Evolutionary conservation across 345 rosid genomes (phyloP).

Genomic region (Hibiscus syriacus): DNA sequence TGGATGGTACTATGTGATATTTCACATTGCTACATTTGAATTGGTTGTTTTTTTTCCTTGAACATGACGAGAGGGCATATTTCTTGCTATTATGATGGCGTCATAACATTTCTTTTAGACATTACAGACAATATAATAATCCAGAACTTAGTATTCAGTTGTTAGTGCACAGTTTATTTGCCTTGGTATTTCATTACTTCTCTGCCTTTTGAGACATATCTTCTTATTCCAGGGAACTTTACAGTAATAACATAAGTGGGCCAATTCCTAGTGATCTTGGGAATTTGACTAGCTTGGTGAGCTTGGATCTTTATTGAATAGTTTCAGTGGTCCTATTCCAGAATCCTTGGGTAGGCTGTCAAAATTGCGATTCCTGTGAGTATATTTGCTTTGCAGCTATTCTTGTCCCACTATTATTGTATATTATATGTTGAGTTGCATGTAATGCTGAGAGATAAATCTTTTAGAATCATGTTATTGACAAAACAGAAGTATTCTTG

Average conservation of each 20-base stretch:
- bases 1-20: not conserved
- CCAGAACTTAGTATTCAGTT: not conserved
- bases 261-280: slow-evolving; percentile 91
- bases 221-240: slow-evolving; percentile 70
- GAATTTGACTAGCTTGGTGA: slow-evolving; percentile 86
- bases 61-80: not conserved
- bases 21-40: not conserved
- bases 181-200: not conserved
- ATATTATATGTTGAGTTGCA: slow-evolving; percentile 1
- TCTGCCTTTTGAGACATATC: slow-evolving; percentile 1
- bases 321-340: slow-evolving; percentile 86
- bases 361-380: slow-evolving; percentile 93
- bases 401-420: not conserved
- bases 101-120: not conserved
- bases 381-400: slow-evolving; percentile 8
- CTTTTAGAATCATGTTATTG: not conserved
- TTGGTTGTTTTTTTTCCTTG: slow-evolving; percentile 2
- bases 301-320: slow-evolving; percentile 98
- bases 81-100: not conserved
- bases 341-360: slow-evolving; percentile 80
- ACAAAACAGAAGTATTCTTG: not conserved
- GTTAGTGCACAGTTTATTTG: not conserved
- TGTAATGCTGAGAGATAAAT: not conserved
- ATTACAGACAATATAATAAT: not conserved
- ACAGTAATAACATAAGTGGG: slow-evolving; percentile 89